phyloP scores from a whole-genome alignment of 805 yeast species.

The Metschnikowia orientalis region DNA sequence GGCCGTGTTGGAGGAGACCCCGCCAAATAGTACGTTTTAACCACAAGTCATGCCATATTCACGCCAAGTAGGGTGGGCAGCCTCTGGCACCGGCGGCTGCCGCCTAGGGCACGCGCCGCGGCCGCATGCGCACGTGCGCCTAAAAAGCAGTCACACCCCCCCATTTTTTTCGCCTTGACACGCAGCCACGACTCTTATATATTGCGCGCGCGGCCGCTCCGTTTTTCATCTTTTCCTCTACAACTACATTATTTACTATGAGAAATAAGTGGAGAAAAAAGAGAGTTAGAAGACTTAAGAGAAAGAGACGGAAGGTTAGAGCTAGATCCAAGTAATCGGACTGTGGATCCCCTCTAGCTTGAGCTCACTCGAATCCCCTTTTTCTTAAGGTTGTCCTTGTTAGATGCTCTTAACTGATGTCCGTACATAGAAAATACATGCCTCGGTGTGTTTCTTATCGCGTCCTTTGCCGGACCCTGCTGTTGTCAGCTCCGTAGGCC shows the following conservation, averaged over 20 bases:
- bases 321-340: conserved; percentile 97
- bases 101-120: too few relatives aligned
- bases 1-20: too few relatives aligned
- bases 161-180: conserved; percentile 19
- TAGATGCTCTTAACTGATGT: conserved; percentile 9
- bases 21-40: too few relatives aligned
- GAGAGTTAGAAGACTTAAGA: conserved; percentile 99
- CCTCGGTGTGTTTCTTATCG: conserved; percentile 20
- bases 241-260: conserved; percentile 47
- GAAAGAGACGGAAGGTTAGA: conserved; percentile 99
- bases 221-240: conserved; percentile 15
- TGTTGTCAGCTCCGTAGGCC: too few relatives aligned
- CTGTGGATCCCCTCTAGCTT: conserved; percentile 18
- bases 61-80: too few relatives aligned
- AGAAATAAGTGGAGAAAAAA: conserved; percentile 99
- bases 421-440: conserved; percentile 21
- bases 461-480: too few relatives aligned
- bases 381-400: conserved; percentile 1
- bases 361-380: conserved; percentile 10
- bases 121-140: conserved; percentile 11
- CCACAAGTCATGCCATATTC: too few relatives aligned
- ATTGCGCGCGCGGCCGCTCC: conserved; percentile 22
- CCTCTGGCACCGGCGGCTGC: too few relatives aligned
- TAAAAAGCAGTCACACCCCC: conserved; percentile 17
- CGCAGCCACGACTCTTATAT: conserved; percentile 20